phyloP scores from a whole-genome alignment of 495 filamentous ascomycete genomes.

The Neurospora africana region DNA sequence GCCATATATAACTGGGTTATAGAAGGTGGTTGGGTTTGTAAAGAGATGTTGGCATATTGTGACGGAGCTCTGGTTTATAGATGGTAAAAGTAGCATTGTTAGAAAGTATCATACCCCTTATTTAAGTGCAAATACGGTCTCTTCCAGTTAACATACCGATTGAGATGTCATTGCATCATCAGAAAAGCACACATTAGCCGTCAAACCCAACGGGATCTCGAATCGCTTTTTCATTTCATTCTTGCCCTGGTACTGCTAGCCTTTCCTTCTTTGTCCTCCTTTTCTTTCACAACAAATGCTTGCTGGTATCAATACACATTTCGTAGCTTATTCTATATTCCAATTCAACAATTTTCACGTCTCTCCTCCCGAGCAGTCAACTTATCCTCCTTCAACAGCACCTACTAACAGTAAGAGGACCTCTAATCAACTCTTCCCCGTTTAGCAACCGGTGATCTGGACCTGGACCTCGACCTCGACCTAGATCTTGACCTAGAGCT shows the following conservation, averaged over 20 bases:
- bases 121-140: background rate
- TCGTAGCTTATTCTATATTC: background rate
- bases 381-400: background rate
- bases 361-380: background rate
- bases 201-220: too few relatives aligned
- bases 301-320: background rate
- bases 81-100: background rate
- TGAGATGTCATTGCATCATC: background rate
- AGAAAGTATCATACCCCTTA: background rate
- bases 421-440: slow-evolving; percentile 3
- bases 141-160: background rate
- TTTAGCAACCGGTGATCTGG: slow-evolving; percentile 4
- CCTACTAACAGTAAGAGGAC: background rate
- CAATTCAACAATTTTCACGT: background rate
- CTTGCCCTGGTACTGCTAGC: background rate
- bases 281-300: background rate
- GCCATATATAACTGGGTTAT: background rate
- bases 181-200: too few relatives aligned
- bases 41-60: background rate
- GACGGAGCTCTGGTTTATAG: background rate
- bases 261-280: background rate
- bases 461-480: slow-evolving; percentile 6
- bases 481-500: slow-evolving; percentile 14
- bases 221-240: background rate
- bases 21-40: background rate